Base-by-base conservation (phyloP, 169 alveolate species). In the Plasmodium ovale region DNA sequence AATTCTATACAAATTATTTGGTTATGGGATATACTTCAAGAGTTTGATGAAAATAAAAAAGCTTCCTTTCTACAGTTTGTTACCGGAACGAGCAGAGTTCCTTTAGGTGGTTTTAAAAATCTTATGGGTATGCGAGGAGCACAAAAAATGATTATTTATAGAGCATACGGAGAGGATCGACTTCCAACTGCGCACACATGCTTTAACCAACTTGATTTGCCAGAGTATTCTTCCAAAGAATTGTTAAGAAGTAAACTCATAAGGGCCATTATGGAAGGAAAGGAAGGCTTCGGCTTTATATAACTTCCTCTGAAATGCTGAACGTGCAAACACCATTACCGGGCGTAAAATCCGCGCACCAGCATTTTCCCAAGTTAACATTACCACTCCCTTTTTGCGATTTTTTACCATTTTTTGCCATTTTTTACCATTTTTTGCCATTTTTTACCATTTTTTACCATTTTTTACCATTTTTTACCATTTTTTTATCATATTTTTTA, bases 121-220 rank as follows among this genome's bases (percentile, higher is more conserved):
- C 94, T 99, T 60, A 96, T 96, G 95, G 99, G 99, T 70, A 98
- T 98, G 98, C 94, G 99, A 29, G 99, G 99, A 27, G 98, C 99
- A 23, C 98, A 99, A 94, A 97, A 96, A 88, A 97, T 99, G 93
- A 94, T 97, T 51, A 96, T 99, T 54, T 99, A 98, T 96, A 96
- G 93, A 92, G 97, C 88, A 93, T 95, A 85, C 94, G 97, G 92
- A 92, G 96, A 67, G 95, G 96, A 98, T 72, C 84, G 99, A 88
- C 95, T 99, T 42, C 99, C 99, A 47, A 92, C 99, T 7, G 99
- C 99, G 2, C 99, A 99, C 91, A 99, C 99, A 12, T 98, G 99
- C 77, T 97, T 98, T 92, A 99, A 99, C 93, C 99, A 99, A 94
- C 95, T 99, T 29, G 99, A 99, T 87, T 93, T 99, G 42, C 99